phyloP scores from a whole-genome alignment of 148 eudicot genomes.

The Camellia lanceoleosa region DNA sequence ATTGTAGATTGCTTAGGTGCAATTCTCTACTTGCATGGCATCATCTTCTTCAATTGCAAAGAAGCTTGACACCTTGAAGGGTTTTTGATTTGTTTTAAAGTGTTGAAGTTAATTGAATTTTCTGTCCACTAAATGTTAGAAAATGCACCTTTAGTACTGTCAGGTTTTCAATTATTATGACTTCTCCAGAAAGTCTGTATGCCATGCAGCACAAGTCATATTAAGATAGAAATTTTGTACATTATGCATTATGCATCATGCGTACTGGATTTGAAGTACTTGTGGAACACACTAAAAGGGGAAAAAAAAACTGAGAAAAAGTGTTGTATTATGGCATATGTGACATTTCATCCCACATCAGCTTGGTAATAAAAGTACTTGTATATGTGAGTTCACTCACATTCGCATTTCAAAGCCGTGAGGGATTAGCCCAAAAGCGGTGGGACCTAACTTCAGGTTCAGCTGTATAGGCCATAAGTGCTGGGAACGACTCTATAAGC shows the following conservation, averaged over 20 bases:
- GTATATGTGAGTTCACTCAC: too few species aligned
- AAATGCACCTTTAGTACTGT: neutral
- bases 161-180: neutral
- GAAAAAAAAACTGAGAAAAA: neutral
- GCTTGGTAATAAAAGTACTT: too few species aligned
- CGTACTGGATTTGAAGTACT: neutral
- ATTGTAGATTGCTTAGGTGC: neutral
- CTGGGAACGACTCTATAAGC: too few species aligned
- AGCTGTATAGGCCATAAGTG: too few species aligned
- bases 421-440: too few species aligned
- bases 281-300: neutral
- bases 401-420: too few species aligned
- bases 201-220: neutral
- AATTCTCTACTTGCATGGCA: neutral
- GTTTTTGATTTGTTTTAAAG: neutral
- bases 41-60: neutral
- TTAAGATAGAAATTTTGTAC: neutral
- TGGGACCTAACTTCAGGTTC: too few species aligned
- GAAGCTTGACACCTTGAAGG: neutral
- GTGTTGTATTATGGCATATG: neutral
- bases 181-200: neutral
- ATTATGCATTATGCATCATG: neutral
- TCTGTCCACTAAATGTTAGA: neutral
- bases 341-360: too few species aligned
- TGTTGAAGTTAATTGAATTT: neutral